These are phyloP conservation scores for Raffaelea arxii DNA, from an alignment of 2,329 filamentous ascomycete genomes.

Conservation along the genomic window DNA sequence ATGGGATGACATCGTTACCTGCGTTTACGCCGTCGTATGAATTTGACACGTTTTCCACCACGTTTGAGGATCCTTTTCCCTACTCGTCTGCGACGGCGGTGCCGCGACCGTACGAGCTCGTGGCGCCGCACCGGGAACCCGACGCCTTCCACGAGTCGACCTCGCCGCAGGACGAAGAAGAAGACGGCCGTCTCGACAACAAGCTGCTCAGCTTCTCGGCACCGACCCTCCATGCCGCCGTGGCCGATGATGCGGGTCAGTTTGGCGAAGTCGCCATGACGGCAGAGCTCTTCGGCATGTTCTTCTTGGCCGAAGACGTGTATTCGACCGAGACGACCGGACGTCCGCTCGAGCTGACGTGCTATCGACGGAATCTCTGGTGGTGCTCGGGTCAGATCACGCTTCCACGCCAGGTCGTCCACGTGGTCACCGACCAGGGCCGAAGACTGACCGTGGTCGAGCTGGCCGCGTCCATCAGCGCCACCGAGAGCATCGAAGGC, in stretches of 20 bases:
- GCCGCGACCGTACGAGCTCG: constrained; percentile 14
- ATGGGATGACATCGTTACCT: constrained; percentile 30
- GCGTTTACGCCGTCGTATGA: constrained; percentile 51
- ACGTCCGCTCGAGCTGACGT: constrained; percentile 73
- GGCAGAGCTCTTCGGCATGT: constrained; percentile 79
- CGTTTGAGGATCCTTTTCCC: constrained; percentile 57
- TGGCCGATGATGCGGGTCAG: constrained; percentile 57
- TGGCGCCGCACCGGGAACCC: constrained; percentile 9
- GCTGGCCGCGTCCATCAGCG: constrained; percentile 72
- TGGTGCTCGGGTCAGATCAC: constrained; percentile 85
- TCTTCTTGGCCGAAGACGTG: constrained; percentile 76
- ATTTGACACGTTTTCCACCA: constrained; percentile 48
- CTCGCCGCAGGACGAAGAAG: constrained; percentile 37
- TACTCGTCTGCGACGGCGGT: constrained; percentile 28
- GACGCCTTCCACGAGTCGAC: constrained; percentile 27
- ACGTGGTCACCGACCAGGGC: constrained; percentile 64
- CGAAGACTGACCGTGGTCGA: constrained; percentile 69
- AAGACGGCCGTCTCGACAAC: no score
- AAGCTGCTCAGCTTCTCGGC: constrained; percentile 68
- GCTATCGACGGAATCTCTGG: constrained; percentile 90
- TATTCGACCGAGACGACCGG: constrained; percentile 50
- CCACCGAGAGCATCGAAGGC: constrained; percentile 84
- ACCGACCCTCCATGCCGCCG: constrained; percentile 46
- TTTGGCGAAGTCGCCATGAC: constrained; percentile 56
- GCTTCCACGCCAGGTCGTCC: constrained; percentile 61